Evolutionary conservation across 768 basidiomycete genomes (phyloP).

Genomic region (Termitomyces sp.): DNA sequence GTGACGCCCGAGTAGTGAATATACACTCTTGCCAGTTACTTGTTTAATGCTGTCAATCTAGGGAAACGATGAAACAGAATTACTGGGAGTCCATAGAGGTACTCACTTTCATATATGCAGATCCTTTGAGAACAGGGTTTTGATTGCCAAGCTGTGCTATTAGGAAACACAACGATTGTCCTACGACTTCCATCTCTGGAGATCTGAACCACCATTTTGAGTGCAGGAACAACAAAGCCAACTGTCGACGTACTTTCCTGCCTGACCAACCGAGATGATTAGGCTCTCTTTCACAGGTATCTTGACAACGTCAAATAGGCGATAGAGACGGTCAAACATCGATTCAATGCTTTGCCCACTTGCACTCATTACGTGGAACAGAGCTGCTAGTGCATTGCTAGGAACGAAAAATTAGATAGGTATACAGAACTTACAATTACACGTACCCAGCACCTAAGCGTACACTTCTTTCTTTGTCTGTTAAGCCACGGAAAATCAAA

Average conservation of each 20-base stretch:
- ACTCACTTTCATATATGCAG: conserved; percentile 64
- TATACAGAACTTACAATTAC: background rate
- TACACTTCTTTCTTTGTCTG: conserved; percentile 52
- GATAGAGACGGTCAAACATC: conserved; percentile 44
- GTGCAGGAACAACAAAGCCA: background rate
- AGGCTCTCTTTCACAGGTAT: conserved; percentile 59
- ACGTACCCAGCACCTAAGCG: conserved; percentile 69
- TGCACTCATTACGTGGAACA: conserved; percentile 35
- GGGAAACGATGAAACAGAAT: background rate
- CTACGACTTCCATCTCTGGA: conserved; percentile 48
- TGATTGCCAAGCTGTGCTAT: conserved; percentile 63
- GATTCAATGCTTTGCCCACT: conserved; percentile 32
- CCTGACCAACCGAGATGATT: conserved; percentile 54
- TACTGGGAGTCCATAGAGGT: background rate
- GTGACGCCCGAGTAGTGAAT: conserved; percentile 67
- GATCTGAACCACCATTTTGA: conserved; percentile 30
- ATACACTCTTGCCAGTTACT: conserved; percentile 56
- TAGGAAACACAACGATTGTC: conserved; percentile 57
- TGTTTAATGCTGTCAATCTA: conserved; percentile 62
- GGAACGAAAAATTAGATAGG: background rate
- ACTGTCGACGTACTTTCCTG: conserved; percentile 41
- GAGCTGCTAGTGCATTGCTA: conserved; percentile 47
- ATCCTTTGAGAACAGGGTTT: conserved; percentile 68
- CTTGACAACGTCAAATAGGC: conserved; percentile 43
- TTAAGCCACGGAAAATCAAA: conserved; percentile 46